A percentile compares a stretch with the other conserved stretches of the same genome.
Conservation (phyloP, 352 stramenopile species). For the Phytophthora citricola region DNA sequence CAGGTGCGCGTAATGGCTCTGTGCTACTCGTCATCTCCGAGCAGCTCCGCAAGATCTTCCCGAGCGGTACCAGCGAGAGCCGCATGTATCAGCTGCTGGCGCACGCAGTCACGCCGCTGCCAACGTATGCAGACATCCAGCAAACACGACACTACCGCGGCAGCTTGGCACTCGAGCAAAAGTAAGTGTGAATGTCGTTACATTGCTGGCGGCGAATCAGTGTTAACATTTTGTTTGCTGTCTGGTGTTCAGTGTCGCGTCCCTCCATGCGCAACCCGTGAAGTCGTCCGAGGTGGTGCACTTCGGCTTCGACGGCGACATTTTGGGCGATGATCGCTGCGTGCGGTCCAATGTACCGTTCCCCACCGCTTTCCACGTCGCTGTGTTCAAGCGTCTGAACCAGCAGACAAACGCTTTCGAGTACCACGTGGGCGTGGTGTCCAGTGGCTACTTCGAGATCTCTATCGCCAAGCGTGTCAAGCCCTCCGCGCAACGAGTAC, state of each 20-base stretch:
- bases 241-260: slow-evolving; percentile 31
- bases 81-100: slow-evolving; percentile 43
- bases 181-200: slow-evolving; percentile 20
- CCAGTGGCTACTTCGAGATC: slow-evolving; percentile 47
- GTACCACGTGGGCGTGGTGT: slow-evolving; percentile 42
- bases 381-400: slow-evolving; percentile 42
- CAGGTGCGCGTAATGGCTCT: slow-evolving; percentile 13
- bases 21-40: slow-evolving; percentile 24
- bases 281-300: slow-evolving; percentile 24
- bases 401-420: slow-evolving; percentile 22
- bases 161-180: slow-evolving; percentile 35
- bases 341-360: slow-evolving; percentile 41
- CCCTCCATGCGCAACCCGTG: slow-evolving; percentile 30
- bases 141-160: slow-evolving; percentile 39
- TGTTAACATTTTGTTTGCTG: slow-evolving; percentile 2
- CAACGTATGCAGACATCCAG: slow-evolving; percentile 42
- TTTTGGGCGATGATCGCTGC: slow-evolving; percentile 44
- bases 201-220: not conserved
- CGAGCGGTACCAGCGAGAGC: slow-evolving; percentile 28
- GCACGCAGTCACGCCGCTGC: slow-evolving; percentile 37
- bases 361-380: slow-evolving; percentile 42
- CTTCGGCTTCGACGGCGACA: slow-evolving; percentile 40
- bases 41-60: slow-evolving; percentile 35
- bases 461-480: slow-evolving; percentile 41
- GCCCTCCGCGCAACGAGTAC: slow-evolving; percentile 28